Evolutionary conservation across 805 yeast species (phyloP), one percentile per base, ranked within the genome.

Genomic region (Kuraishia capsulata): DNA sequence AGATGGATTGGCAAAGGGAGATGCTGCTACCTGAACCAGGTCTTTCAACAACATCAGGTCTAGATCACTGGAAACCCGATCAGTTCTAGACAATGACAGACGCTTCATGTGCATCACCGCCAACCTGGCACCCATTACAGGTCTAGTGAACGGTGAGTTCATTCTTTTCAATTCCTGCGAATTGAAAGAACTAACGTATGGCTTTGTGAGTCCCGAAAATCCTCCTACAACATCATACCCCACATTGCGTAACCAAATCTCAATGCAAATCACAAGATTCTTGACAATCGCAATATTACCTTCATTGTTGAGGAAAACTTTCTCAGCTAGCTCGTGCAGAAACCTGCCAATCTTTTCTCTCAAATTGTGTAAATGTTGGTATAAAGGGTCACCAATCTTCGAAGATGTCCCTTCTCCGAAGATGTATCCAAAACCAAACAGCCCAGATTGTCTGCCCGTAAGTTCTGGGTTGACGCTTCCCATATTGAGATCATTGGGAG

Each of bases 61-160:
- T 8, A 81, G 52, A 5, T 68, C 71, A 0, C 86, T 73, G 49
- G 85, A 84, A 5, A 78, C 62, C 44, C 96, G 68, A 3, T 83
- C 77, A 0, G 90, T 81, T 1, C 87, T 72, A 48, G 80, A 85
- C 28, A 84, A 66, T 1, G 76, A 64, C 20, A 81, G 73, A 47
- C 97, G 72, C 46, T 82, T 78, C 54, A 76, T 74, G 46, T 89
- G 96, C 44, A 77, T 82, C 13, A 78, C 62, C 39, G 78, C 82
- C 11, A 87, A 65, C 39, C 95, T 69, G 0, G 84, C 74, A 3
- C 84, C 94, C n/a, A 87, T 53, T 2, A 83, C 71, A 1, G 85
- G 69, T 51, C 96, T 76, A 0, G 97, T 88, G 45, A 67, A 81
- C 2, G 88, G 85, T 42, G 81, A 78, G 4, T 76, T 61, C 17